Evolutionary conservation across 164 flowering plant species (phyloP).

Genomic region (Tinospora cordifolia): DNA sequence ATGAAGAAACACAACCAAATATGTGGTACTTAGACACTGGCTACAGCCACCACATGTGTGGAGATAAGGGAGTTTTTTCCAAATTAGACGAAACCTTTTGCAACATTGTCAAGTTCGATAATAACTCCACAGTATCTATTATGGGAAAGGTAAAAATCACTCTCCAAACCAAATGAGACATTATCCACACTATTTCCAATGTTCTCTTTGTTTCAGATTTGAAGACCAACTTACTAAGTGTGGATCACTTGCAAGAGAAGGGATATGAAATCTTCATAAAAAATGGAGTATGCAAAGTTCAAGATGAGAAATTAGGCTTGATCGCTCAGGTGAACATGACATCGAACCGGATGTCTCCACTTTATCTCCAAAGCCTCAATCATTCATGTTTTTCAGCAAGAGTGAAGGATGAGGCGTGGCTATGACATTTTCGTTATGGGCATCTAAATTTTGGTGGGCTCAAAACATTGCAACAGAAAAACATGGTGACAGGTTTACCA

Average conservation of each 20-base stretch:
- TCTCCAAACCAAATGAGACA: no score
- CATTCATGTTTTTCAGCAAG: neutral
- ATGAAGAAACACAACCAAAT: no score
- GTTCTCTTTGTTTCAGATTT: no score
- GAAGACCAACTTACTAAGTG: slow-evolving; percentile 11
- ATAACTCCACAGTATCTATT: no score
- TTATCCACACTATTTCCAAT: no score
- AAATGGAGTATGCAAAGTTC: slow-evolving; percentile 9
- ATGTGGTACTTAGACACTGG: no score
- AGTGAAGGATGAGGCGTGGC: slow-evolving; percentile 4
- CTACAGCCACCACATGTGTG: no score
- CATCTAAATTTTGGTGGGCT: slow-evolving; percentile 12
- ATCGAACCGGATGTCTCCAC: neutral
- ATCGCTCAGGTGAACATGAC: no score
- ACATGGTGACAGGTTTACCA: slow-evolving; percentile 13
- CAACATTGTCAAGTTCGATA: no score
- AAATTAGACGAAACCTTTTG: no score
- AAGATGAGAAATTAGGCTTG: slow-evolving; percentile 9
- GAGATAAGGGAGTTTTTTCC: no score
- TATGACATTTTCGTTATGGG: slow-evolving; percentile 12
- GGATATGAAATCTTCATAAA: slow-evolving; percentile 15
- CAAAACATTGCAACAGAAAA: slow-evolving; percentile 10
- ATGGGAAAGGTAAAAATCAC: no score
- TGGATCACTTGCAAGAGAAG: neutral
- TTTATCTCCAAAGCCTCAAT: neutral